Percentiles rank a stretch among this genome's conserved stretches.
These are phyloP conservation scores for Komagataella ulmi DNA, from an alignment of 805 yeast genomes.

Conservation along the genomic window DNA sequence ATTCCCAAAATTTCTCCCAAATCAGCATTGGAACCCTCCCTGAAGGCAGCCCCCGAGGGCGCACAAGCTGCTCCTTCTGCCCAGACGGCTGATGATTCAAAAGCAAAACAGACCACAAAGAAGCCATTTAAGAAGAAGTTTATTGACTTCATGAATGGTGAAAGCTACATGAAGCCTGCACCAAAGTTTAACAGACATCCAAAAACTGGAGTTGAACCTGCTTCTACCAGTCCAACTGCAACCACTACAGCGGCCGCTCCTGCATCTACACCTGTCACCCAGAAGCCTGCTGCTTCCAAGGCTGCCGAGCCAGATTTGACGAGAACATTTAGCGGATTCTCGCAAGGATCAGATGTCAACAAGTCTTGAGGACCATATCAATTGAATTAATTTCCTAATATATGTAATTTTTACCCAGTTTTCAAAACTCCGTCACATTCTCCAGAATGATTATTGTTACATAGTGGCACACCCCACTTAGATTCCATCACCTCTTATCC, in stretches of 20 bases:
- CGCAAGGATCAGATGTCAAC: slow-evolving; percentile 26
- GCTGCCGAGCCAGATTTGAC: slow-evolving; percentile 2
- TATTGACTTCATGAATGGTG: slow-evolving; percentile 18
- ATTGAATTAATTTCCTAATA: background rate
- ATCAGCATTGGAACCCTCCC: slow-evolving; percentile 9
- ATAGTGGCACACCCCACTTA: background rate
- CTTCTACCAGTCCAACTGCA: slow-evolving; percentile 16
- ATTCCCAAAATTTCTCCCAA: slow-evolving; percentile 10
- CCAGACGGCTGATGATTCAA: slow-evolving; percentile 20
- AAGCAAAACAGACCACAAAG: slow-evolving; percentile 16
- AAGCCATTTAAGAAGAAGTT: slow-evolving; percentile 22
- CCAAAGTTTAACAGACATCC: background rate
- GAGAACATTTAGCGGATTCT: slow-evolving; percentile 23
- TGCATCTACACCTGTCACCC: slow-evolving; percentile 2
- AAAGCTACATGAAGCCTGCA: background rate
- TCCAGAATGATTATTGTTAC: background rate
- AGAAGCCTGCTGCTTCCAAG: slow-evolving; percentile 1
- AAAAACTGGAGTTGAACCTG: background rate
- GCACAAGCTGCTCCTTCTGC: background rate
- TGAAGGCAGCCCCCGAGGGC: slow-evolving; percentile 6
- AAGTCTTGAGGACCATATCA: slow-evolving; percentile 1
- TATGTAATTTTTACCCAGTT: background rate
- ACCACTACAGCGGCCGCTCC: slow-evolving; percentile 13
- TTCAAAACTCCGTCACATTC: background rate
- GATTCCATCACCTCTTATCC: slow-evolving; percentile 40